phyloP scores from a whole-genome alignment of 192 early-diverging fungal species.

The Backusella circina region DNA sequence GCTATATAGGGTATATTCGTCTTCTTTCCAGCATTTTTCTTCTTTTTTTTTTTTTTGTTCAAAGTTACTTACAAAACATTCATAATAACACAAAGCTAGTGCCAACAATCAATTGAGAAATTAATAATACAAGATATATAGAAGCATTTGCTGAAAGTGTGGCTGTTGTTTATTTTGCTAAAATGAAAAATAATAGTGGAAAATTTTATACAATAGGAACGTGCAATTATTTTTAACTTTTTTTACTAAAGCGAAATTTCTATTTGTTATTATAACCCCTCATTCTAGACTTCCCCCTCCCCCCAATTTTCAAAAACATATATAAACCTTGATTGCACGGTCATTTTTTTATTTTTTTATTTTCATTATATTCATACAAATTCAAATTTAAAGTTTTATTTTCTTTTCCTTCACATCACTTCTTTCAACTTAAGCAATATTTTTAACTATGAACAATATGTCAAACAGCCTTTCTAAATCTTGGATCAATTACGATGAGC shows the following conservation, averaged over 20 bases:
- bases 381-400: background rate
- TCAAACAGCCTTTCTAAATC: background rate
- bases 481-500: constrained; percentile 3
- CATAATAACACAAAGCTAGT: background rate
- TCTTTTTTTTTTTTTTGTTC: background rate
- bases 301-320: background rate
- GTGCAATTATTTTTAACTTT: constrained; percentile 9
- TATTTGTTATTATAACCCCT: constrained; percentile 1
- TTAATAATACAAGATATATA: background rate
- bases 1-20: background rate
- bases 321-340: constrained; percentile 4
- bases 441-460: constrained; percentile 7
- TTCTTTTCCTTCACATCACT: constrained; percentile 8
- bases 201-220: background rate
- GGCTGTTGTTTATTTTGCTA: background rate
- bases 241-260: background rate
- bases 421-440: background rate
- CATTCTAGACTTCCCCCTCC: background rate
- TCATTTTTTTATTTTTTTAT: background rate
- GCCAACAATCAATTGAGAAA: background rate
- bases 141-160: background rate
- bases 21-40: background rate
- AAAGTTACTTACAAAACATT: background rate
- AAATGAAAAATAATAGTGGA: background rate
- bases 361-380: background rate